Base-by-base conservation (phyloP, 306 rosid genomes). In the Fagus sylvatica region DNA sequence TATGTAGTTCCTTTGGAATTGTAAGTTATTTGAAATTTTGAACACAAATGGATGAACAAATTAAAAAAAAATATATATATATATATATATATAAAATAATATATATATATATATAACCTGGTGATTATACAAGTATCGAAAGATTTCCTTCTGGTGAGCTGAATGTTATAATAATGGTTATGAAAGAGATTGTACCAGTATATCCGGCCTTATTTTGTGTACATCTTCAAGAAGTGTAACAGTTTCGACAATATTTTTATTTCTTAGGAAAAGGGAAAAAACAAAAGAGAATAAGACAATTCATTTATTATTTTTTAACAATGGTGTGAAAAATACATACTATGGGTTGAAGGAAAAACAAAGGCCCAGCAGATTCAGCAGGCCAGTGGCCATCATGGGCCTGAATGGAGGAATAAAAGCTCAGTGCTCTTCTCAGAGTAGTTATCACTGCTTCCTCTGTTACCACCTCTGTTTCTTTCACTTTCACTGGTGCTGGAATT, bases 321-420 rank as follows among this genome's bases (percentile, higher is more conserved):
- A 30, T 55, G 28, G 17, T 2, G 41, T 32, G 30, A 36, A n/a
- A 53, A 1, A 55, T 28, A 15, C 40, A 7, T 4, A 89, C 93
- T 82, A 92, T 57, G 17, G 89, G 88, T 64, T 84, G 93, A 78
- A 90, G 61, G 69, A 81, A 86, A 80, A 88, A 88, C 69, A 90
- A 60, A 30, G 92, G 90, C 3, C 91, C 96, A 1, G 88, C 89
- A 55, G 80, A 85, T 74, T 92, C 96, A 3, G 88, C 87, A 1
- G 96, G 91, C 96, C 97, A 92, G 32, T 90, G 93, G 4, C 97
- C 96, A 74, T 92, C 93, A n/a, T 74, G 83, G 1, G 93, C 88
- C 55, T 92, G 97, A 65, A 92, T 69, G 6, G 92, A 80, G 2
- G 92, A 79, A 72, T 62, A 82, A 74, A 84, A 92, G 81, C 69